Evolutionary conservation across 139 green algal genomes (phyloP).

Genomic region (Haematococcus lacustris): DNA sequence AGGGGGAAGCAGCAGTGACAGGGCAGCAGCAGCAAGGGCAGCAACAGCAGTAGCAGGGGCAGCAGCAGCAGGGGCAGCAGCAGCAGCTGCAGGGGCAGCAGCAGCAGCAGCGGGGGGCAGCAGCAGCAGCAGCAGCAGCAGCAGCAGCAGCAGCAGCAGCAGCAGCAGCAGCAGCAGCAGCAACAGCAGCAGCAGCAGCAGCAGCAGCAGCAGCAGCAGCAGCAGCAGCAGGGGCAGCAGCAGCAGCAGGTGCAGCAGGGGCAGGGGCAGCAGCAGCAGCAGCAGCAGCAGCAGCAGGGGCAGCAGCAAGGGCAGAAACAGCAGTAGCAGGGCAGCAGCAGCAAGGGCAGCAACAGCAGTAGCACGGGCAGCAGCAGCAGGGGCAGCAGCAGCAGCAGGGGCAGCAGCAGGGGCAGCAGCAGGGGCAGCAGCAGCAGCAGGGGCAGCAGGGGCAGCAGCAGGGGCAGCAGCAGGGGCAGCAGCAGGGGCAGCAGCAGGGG

Average conservation of each 20-base stretch:
- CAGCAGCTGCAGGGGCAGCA: background rate
- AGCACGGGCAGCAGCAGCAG: too few relatives aligned
- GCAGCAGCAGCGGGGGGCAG: too few relatives aligned
- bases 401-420: too few relatives aligned
- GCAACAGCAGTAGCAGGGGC: background rate
- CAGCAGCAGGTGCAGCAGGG: background rate
- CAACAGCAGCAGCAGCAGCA: conserved; percentile 9
- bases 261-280: conserved; percentile 1
- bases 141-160: conserved; percentile 13
- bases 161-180: background rate
- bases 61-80: background rate
- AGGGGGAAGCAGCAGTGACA: conserved; percentile 7
- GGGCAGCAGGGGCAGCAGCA: too few relatives aligned
- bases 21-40: background rate
- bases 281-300: conserved; percentile 5
- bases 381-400: too few relatives aligned
- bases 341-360: too few relatives aligned
- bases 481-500: too few relatives aligned
- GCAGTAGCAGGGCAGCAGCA: too few relatives aligned
- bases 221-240: background rate
- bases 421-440: too few relatives aligned
- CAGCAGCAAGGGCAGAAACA: too few relatives aligned
- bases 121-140: background rate
- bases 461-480: too few relatives aligned
- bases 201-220: conserved; percentile 7